These are phyloP conservation scores for Plasmodium gonderi DNA, from an alignment of 169 alveolate species.

Conservation along the genomic window DNA sequence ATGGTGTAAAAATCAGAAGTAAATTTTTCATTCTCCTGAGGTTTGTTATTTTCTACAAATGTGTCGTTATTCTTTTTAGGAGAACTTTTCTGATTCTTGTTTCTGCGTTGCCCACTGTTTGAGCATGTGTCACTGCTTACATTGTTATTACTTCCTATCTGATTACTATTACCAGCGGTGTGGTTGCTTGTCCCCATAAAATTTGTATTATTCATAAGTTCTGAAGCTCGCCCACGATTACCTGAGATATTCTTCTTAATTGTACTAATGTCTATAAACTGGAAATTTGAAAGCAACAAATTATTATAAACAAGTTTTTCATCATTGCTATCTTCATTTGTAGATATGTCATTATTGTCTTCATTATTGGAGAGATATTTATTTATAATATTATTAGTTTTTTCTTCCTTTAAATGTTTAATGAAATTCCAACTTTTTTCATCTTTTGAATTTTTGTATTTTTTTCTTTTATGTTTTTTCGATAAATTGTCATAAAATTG, in stretches of 20 bases:
- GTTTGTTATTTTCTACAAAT: neutral
- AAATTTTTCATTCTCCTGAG: neutral
- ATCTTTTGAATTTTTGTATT: slow-evolving; percentile 43
- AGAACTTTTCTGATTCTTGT: neutral
- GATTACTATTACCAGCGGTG: neutral
- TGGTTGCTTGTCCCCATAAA: neutral
- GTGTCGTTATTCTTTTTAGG: neutral
- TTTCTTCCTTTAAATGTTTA: slow-evolving; percentile 45
- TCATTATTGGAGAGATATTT: slow-evolving; percentile 23
- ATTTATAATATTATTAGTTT: slow-evolving; percentile 18
- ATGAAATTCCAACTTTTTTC: slow-evolving; percentile 60
- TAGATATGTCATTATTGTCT: neutral
- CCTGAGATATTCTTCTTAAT: neutral
- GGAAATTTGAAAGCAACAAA: slow-evolving; percentile 33
- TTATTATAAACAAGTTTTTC: slow-evolving; percentile 3
- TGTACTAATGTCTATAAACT: slow-evolving; percentile 25
- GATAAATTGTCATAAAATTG: slow-evolving; percentile 53
- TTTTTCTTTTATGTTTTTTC: slow-evolving; percentile 59
- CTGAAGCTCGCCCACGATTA: neutral
- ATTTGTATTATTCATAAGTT: neutral
- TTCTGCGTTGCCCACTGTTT: neutral
- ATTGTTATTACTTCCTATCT: neutral
- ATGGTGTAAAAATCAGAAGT: neutral
- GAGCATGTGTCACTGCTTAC: neutral
- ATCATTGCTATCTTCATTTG: slow-evolving; percentile 9